These are phyloP conservation scores for Gnetum montanum DNA, from an alignment of 75 land plant species.

Conservation along the genomic window DNA sequence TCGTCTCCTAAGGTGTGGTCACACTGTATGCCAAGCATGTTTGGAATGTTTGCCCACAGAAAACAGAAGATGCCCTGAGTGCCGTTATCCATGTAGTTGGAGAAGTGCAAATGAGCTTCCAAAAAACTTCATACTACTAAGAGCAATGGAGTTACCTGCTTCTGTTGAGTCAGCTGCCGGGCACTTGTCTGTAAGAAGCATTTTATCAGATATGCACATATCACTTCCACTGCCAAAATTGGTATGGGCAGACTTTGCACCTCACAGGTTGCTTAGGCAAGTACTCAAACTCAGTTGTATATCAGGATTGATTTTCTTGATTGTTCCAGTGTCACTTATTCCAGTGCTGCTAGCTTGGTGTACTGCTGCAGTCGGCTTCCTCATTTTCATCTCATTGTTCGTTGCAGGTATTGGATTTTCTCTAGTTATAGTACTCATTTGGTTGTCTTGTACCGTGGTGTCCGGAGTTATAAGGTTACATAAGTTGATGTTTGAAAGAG, in stretches of 20 bases:
- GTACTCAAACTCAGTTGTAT: conserved; percentile 16
- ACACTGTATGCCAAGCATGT: conserved; percentile 35
- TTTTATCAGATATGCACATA: conserved; percentile 9
- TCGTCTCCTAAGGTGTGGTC: conserved; percentile 32
- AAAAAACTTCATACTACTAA: conserved; percentile 34
- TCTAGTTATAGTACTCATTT: conserved; percentile 18
- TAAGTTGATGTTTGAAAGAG: background rate
- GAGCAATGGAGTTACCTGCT: conserved; percentile 14
- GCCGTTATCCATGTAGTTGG: conserved; percentile 31
- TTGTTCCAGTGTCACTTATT: conserved; percentile 23
- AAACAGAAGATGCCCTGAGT: conserved; percentile 30
- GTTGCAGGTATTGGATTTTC: conserved; percentile 30
- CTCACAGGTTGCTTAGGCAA: conserved; percentile 18
- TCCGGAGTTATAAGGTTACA: background rate
- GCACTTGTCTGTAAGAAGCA: background rate
- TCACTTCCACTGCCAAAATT: conserved; percentile 13
- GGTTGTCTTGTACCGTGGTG: conserved; percentile 14
- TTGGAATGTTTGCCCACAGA: conserved; percentile 28
- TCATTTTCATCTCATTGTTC: conserved; percentile 21
- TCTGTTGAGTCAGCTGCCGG: background rate
- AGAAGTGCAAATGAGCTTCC: conserved; percentile 32
- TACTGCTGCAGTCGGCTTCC: conserved; percentile 25
- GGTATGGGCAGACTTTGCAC: conserved; percentile 3
- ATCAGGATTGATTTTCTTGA: conserved; percentile 13
- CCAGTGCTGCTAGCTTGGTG: conserved; percentile 37